A percentile compares a stretch with the other conserved stretches of the same genome.
Conservation (phyloP, 2,329 filamentous ascomycete species). For the Rosellinia necatrix region DNA sequence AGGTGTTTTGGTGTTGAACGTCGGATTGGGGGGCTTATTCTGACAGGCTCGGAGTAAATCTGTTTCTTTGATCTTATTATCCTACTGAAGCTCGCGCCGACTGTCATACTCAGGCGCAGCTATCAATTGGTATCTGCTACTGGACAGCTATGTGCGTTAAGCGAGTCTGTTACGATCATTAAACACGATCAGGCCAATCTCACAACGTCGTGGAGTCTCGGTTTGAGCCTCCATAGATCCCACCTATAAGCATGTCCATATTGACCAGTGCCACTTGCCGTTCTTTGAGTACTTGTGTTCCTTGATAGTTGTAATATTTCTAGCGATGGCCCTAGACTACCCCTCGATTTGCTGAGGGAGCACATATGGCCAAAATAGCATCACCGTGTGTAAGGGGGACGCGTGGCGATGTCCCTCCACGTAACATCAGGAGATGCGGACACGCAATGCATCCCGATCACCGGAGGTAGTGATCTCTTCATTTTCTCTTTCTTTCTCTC, state of each 20-base stretch:
- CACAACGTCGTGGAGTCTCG: not conserved
- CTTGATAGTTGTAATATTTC: too few relatives aligned
- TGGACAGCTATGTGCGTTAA: not conserved
- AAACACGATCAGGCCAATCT: constrained; percentile 4
- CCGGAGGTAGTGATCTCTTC: too few relatives aligned
- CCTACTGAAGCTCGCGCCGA: not conserved
- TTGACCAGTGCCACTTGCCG: too few relatives aligned
- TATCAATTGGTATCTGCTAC: not conserved
- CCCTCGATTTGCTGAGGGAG: too few relatives aligned
- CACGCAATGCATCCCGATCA: too few relatives aligned
- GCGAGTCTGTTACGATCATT: not conserved
- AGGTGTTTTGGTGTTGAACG: constrained; percentile 18
- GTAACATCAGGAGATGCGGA: too few relatives aligned
- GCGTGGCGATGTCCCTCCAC: too few relatives aligned
- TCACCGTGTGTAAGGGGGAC: too few relatives aligned
- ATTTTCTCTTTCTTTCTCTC: too few relatives aligned
- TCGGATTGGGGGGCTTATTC: not conserved
- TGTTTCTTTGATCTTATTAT: constrained; percentile 2
- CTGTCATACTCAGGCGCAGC: not conserved
- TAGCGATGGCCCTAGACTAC: too few relatives aligned
- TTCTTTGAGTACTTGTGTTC: too few relatives aligned
- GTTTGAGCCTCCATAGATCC: not conserved
- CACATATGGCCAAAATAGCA: too few relatives aligned
- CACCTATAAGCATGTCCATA: not conserved
- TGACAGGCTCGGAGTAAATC: not conserved